Conservation (phyloP, 148 eudicot genomes). For the Beta vulgaris region DNA sequence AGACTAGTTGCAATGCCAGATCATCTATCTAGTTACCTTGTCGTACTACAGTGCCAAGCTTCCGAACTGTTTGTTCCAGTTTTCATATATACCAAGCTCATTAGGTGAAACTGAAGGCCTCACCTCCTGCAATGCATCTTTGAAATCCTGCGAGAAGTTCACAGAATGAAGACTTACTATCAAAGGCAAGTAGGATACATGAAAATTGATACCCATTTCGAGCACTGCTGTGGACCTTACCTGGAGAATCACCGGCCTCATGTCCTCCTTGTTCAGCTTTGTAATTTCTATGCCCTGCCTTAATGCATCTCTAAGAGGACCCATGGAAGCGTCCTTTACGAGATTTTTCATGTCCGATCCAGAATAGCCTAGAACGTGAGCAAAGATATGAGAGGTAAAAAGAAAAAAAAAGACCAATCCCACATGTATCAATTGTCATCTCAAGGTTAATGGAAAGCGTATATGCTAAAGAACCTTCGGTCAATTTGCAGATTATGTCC, state of each 20-base stretch:
- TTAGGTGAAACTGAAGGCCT: constrained; percentile 89
- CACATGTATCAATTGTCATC: not conserved
- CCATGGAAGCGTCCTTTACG: constrained; percentile 99
- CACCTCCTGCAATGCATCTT: constrained; percentile 81
- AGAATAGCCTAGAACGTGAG: constrained; percentile 64
- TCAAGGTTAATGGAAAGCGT: not conserved
- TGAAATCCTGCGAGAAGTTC: constrained; percentile 62
- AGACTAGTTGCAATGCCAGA: not conserved
- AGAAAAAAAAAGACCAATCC: not conserved
- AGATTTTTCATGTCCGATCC: constrained; percentile 99
- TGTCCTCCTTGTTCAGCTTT: constrained; percentile 81
- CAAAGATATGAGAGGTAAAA: not conserved
- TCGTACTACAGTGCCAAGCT: constrained; percentile 62
- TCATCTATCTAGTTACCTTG: constrained; percentile 1
- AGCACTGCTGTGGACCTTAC: constrained; percentile 35
- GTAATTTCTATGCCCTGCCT: constrained; percentile 76
- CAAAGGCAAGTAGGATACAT: not conserved
- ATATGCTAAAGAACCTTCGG: constrained; percentile 63
- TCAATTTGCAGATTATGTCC: constrained; percentile 61
- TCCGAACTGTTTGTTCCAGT: constrained; percentile 93
- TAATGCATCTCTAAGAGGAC: constrained; percentile 92
- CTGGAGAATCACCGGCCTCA: constrained; percentile 84
- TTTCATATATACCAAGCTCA: constrained; percentile 80
- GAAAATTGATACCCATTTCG: not conserved
- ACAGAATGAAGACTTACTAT: not conserved